phyloP scores from a whole-genome alignment of 768 basidiomycete genomes.

The Macrocybe gigantea region DNA sequence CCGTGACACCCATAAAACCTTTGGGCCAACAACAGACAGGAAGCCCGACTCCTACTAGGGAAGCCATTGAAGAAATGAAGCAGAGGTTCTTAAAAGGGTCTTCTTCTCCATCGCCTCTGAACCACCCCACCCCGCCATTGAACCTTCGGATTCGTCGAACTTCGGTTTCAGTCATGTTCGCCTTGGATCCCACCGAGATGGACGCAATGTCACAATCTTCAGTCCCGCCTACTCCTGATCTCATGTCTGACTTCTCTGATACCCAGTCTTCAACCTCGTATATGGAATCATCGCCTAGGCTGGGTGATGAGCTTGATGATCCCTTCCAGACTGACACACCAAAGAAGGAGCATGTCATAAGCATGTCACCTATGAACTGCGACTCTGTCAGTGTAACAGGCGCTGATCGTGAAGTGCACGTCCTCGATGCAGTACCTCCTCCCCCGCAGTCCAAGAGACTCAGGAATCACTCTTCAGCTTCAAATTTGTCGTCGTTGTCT shows the following conservation, averaged over 20 bases:
- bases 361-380: too few relatives aligned
- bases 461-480: too few relatives aligned
- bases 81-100: constrained; percentile 38
- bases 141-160: background rate
- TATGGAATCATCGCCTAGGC: constrained; percentile 35
- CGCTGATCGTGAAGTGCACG: too few relatives aligned
- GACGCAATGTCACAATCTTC: constrained; percentile 5
- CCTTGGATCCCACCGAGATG: too few relatives aligned
- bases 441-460: too few relatives aligned
- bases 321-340: constrained; percentile 7
- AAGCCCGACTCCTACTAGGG: constrained; percentile 33
- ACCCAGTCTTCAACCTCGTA: constrained; percentile 2
- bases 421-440: too few relatives aligned
- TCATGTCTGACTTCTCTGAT: constrained; percentile 58
- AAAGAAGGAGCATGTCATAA: too few relatives aligned
- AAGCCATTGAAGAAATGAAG: constrained; percentile 63
- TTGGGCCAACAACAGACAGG: constrained; percentile 16
- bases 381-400: too few relatives aligned
- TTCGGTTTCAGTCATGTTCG: too few relatives aligned
- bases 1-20: constrained; percentile 16
- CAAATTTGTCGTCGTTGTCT: too few relatives aligned
- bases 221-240: constrained; percentile 48
- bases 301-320: constrained; percentile 13
- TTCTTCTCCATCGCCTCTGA: constrained; percentile 21
- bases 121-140: constrained; percentile 1